Percentiles rank a stretch among this genome's conserved stretches.
Conservation (phyloP, 1,139 yeast genomes). For the Trichomonascaceae sp. region DNA sequence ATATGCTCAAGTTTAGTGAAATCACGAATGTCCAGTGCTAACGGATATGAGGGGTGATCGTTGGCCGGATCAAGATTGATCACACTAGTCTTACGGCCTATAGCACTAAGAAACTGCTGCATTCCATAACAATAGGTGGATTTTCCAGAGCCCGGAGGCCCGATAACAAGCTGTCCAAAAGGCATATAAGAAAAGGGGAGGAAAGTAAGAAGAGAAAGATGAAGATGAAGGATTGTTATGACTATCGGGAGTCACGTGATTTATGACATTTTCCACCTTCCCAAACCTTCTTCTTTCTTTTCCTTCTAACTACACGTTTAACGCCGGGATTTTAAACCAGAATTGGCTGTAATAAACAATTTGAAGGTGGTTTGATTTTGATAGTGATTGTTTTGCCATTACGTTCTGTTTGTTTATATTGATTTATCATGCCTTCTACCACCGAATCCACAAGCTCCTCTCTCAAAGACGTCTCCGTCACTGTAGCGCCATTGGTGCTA, state of each 20-base stretch:
- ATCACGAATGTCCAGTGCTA: conserved; percentile 84
- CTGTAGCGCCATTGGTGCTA: conserved; percentile 93
- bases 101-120: conserved; percentile 85
- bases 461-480: conserved; percentile 50
- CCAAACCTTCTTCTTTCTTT: neutral
- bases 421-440: neutral
- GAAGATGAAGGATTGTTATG: neutral
- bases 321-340: too few relatives aligned
- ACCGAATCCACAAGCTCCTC: conserved; percentile 11
- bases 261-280: neutral
- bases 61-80: conserved; percentile 95
- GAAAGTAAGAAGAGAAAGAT: neutral
- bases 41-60: conserved; percentile 72
- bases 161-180: conserved; percentile 90
- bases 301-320: neutral
- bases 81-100: conserved; percentile 80
- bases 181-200: conserved; percentile 31
- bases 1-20: conserved; percentile 81
- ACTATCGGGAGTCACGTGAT: neutral
- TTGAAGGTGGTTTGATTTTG: neutral
- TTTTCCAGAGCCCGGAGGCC: conserved; percentile 98
- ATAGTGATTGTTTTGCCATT: neutral
- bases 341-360: neutral
- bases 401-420: too few relatives aligned
- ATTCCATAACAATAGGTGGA: conserved; percentile 91